Evolutionary conservation across 2,329 filamentous ascomycete genomes (phyloP).

Genomic region (Cladosporium sphaerospermum): DNA sequence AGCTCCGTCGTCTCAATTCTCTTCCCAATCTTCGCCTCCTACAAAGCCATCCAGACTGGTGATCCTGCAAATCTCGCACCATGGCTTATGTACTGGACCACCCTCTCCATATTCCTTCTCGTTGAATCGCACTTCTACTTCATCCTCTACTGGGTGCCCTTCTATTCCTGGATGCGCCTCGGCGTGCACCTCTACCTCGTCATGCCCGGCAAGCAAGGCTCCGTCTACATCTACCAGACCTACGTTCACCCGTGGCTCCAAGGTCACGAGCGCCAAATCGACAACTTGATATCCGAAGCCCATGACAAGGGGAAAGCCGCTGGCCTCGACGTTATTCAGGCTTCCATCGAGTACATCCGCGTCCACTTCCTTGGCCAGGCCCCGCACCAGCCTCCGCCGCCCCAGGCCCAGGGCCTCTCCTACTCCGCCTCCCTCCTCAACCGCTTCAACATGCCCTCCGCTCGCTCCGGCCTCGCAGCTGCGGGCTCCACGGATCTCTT

Average conservation of each 20-base stretch:
- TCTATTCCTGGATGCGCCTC: slow-evolving; percentile 88
- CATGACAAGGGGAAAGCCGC: slow-evolving; percentile 73
- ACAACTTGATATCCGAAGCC: slow-evolving; percentile 75
- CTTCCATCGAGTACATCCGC: slow-evolving; percentile 52
- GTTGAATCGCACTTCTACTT: slow-evolving; percentile 84
- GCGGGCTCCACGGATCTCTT: slow-evolving; percentile 63
- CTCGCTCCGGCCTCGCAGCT: slow-evolving; percentile 46
- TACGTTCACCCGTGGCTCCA: slow-evolving; percentile 83
- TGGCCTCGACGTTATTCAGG: slow-evolving; percentile 56
- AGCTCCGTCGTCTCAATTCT: slow-evolving; percentile 84
- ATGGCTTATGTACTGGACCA: slow-evolving; percentile 99
- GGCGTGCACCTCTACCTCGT: slow-evolving; percentile 88
- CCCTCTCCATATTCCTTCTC: slow-evolving; percentile 72
- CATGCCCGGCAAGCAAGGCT: slow-evolving; percentile 94
- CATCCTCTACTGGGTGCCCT: slow-evolving; percentile 84
- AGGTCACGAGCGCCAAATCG: slow-evolving; percentile 81
- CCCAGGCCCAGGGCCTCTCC: slow-evolving; percentile 39
- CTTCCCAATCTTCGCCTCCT: slow-evolving; percentile 93
- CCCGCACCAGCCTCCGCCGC: slow-evolving; percentile 48
- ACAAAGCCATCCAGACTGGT: slow-evolving; percentile 91
- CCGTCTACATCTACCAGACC: slow-evolving; percentile 74
- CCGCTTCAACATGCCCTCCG: slow-evolving; percentile 75
- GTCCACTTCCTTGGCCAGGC: slow-evolving; percentile 74
- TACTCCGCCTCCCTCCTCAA: slow-evolving; percentile 81
- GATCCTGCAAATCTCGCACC: slow-evolving; percentile 84